A percentile compares a stretch with the other conserved stretches of the same genome.
Conservation (phyloP, 139 green algal species). For the Auxenochlorella pyrenoidosa region DNA sequence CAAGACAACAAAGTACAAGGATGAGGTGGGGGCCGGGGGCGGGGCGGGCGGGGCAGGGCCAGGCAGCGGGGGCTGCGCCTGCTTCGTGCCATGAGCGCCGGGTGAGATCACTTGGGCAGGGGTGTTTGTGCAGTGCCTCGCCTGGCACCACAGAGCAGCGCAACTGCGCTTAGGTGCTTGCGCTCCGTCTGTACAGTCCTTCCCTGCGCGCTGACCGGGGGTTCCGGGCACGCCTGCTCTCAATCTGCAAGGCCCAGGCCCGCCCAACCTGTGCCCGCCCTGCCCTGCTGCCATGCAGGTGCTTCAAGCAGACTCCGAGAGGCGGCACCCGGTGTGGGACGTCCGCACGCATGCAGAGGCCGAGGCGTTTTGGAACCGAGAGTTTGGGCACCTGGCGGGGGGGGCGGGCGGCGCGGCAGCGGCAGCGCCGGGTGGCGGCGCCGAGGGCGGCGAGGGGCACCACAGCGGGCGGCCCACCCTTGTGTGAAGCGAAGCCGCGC, state of each 20-base stretch:
- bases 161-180: too few relatives aligned
- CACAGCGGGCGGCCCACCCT: slow-evolving; percentile 11
- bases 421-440: background rate
- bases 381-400: background rate
- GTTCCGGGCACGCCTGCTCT: too few relatives aligned
- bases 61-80: too few relatives aligned
- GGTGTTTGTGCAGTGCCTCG: too few relatives aligned
- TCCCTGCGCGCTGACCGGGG: too few relatives aligned
- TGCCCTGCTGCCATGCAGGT: background rate
- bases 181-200: too few relatives aligned
- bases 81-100: too few relatives aligned
- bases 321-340: slow-evolving; percentile 47
- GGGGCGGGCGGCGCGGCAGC: background rate
- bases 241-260: too few relatives aligned
- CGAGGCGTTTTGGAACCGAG: slow-evolving; percentile 36
- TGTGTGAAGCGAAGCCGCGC: background rate
- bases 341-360: slow-evolving; percentile 47
- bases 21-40: slow-evolving; percentile 37
- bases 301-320: background rate
- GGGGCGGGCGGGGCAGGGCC: too few relatives aligned
- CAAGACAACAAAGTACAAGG: slow-evolving; percentile 52
- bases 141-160: too few relatives aligned
- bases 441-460: background rate
- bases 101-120: too few relatives aligned
- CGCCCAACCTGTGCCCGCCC: too few relatives aligned